phyloP scores from a whole-genome alignment of 176 grass and related monocot genomes.

The Pontederia crassipes region DNA sequence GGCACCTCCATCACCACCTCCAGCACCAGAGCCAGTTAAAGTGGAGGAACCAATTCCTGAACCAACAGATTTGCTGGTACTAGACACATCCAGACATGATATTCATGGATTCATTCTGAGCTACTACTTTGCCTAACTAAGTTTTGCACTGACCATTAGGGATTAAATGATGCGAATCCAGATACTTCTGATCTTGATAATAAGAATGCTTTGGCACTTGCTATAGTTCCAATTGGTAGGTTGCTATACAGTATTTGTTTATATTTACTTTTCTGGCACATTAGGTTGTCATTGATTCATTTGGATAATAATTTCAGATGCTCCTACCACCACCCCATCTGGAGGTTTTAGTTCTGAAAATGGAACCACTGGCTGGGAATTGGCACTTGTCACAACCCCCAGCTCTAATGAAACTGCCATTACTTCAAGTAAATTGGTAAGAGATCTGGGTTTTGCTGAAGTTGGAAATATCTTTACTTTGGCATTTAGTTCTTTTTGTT shows the following conservation, averaged over 20 bases:
- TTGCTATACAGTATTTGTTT: background rate
- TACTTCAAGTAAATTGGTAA: conserved; percentile 67
- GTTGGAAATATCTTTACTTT: background rate
- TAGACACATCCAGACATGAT: conserved; percentile 5
- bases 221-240: conserved; percentile 72
- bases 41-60: conserved; percentile 19
- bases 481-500: background rate
- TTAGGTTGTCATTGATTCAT: background rate
- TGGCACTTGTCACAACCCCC: conserved; percentile 49
- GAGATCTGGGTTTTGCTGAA: conserved; percentile 2
- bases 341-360: conserved; percentile 23
- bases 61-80: conserved; percentile 77
- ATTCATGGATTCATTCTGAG: background rate
- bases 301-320: conserved; percentile 28
- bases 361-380: conserved; percentile 70
- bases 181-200: conserved; percentile 43
- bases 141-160: conserved; percentile 29
- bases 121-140: background rate
- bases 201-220: conserved; percentile 52
- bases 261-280: background rate
- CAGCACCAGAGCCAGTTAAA: conserved; percentile 46
- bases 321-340: conserved; percentile 41
- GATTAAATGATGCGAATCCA: conserved; percentile 41
- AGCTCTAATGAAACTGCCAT: conserved; percentile 52
- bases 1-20: conserved; percentile 25